Percentiles rank a stretch among this genome's conserved stretches.
These are phyloP conservation scores for Cladosporium sp. DNA, from an alignment of 2,329 filamentous ascomycete genomes.

Conservation along the genomic window DNA sequence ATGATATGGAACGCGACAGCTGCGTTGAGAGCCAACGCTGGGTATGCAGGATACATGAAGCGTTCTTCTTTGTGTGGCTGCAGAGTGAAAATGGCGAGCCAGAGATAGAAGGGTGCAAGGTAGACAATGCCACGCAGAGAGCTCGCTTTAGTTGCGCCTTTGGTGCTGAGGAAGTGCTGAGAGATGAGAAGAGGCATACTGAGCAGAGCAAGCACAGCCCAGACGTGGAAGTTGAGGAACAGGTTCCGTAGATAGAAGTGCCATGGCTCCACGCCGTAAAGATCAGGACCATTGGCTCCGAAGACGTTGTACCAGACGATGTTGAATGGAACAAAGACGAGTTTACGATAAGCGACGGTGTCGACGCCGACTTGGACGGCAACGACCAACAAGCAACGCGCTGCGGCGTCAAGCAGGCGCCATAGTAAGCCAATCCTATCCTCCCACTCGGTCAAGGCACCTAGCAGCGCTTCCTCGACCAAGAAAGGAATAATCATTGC, in stretches of 20 bases:
- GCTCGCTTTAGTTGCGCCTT: conserved; percentile 64
- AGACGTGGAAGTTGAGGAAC: conserved; percentile 90
- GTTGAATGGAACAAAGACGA: conserved; percentile 79
- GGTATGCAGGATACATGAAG: conserved; percentile 98
- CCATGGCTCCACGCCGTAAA: conserved; percentile 97
- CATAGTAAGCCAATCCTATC: conserved; percentile 56
- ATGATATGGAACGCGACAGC: conserved; percentile 81
- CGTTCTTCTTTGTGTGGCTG: conserved; percentile 98
- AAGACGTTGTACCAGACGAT: conserved; percentile 97
- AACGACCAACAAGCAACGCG: conserved; percentile 67
- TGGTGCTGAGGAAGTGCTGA: conserved; percentile 61
- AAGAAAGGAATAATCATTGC: conserved; percentile 80
- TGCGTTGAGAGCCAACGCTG: conserved; percentile 84
- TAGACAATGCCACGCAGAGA: conserved; percentile 76
- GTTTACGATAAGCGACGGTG: conserved; percentile 84
- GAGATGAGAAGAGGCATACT: conserved; percentile 73
- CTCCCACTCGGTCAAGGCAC: conserved; percentile 41
- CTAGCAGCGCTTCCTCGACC: conserved; percentile 68
- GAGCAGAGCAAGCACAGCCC: conserved; percentile 78
- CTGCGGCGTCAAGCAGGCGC: conserved; percentile 66
- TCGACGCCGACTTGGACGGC: conserved; percentile 72
- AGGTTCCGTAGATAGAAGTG: conserved; percentile 94
- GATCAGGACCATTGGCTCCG: conserved; percentile 71
- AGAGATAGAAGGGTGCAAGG: conserved; percentile 85
- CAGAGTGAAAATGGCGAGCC: conserved; percentile 85